Evolutionary conservation across 148 eudicot genomes (phyloP), one percentile per base, ranked within the genome.

Genomic region (Chenopodium album): DNA sequence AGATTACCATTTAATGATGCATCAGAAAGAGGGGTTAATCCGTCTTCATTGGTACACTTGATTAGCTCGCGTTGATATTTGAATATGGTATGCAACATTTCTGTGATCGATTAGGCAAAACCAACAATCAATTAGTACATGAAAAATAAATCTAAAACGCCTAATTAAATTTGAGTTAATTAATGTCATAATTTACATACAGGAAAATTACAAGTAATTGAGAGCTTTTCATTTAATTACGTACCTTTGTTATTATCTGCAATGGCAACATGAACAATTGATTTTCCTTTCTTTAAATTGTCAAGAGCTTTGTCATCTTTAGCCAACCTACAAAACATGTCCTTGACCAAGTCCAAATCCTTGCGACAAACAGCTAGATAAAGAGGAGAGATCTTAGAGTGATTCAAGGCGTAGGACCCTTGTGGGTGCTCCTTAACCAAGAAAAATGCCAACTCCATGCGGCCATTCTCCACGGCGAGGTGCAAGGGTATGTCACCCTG

Each of bases 261-360:
- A 28, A 79, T 71, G 54, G 82, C 82, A 37, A 46, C 67, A 54
- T 16, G 37, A 13, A 79, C 9, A 5, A 78, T 70, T 37, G 82
- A 56, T 1, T 54, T 54, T 34, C 65, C 76, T 54, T 71, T 41
- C n/a, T 23, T 69, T 79, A 56, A 32, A 54, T 5, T 31, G 2
- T 29, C 14, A 31, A n/a, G 11, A 52, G 31, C 75, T 41, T 56
- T 22, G 1, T 48, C 52, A 48, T 48, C 52, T 9, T 48, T 48
- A 4, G 2, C 37, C 26, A 70, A 14, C 4, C 54, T 11, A 7
- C n/a, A 5, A 62, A 79, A 71, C 82, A 79, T 71, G 48, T 0
- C 2, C 9, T 79, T 47, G 26, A 79, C 76, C 59, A 79, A 31
- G 82, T 79, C 34, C n/a, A 31, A 50, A 50, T 79, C 29, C 22